Base-by-base conservation (phyloP, 2,329 filamentous ascomycete species). In the Blastomyces parvus region DNA sequence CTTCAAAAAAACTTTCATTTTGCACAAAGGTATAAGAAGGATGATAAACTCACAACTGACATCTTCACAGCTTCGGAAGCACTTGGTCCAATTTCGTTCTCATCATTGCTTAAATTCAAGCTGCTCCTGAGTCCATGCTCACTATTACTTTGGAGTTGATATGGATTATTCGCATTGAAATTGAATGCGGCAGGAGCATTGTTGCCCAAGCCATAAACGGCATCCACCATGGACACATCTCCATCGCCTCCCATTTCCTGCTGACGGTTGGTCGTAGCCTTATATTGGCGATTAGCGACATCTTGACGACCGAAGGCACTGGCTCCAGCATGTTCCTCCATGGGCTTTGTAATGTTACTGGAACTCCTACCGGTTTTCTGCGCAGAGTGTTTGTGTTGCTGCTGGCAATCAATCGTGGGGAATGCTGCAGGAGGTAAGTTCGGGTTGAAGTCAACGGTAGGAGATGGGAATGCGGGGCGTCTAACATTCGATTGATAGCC, bases 391-490 rank as follows among this genome's bases (percentile, higher is more conserved):
- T 38, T 22, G 40, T 22, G 36, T 27, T 25, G 38, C 30, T 25
- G 50, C 17, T 25, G 50, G 25, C 1, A 7, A 36, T 73, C 69
- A 22, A 77, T 62, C 8, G 74, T 78, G 27, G 78, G 78, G 62
- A 80, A 80, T 7, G 72, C 74, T 42, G 77, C 77, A 53, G 77
- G 74, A 52, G 73, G 74, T 19, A 74, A 67, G 53, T 74, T 69
- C 11, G 78, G 76, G 65, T 79, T 69, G 63, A 71, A 80, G 22
- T 72, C 72, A 58, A 71, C 67, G 65, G 65, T 69, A 4, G 25
- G 65, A 56, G 64, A 53, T 61, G n/a, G 67, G 60, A 57, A 61
- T 14, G 46, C 63, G 57, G 58, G 65, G 42, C 61, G 67, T 30
- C 48, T 62, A 33, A 44, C n/a, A n/a, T 57, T 48, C 17, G 69